Evolutionary conservation across 257 asterid genomes (phyloP).

Genomic region (Fraxinus pennsylvanica): DNA sequence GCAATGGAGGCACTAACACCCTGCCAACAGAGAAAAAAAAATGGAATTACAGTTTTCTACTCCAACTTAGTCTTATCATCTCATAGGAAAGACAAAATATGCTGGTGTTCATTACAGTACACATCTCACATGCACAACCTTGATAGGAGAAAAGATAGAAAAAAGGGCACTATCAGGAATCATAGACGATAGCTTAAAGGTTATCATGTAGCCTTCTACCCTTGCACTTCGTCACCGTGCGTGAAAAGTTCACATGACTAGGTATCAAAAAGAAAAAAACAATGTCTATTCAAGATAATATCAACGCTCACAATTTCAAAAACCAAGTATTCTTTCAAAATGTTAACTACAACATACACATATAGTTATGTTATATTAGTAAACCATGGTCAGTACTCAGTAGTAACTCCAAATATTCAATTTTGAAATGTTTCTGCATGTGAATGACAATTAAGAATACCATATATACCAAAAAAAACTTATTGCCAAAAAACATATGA

Average conservation of each 20-base stretch:
- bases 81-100: constrained; percentile 19
- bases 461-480: neutral
- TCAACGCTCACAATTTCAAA: neutral
- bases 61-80: constrained; percentile 28
- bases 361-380: neutral
- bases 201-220: neutral
- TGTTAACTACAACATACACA: neutral
- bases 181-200: neutral
- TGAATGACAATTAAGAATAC: constrained; percentile 9
- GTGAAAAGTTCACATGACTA: neutral
- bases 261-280: neutral
- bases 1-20: constrained; percentile 70
- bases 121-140: constrained; percentile 12
- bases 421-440: constrained; percentile 2
- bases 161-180: neutral
- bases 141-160: neutral
- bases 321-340: no score
- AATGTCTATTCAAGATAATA: neutral
- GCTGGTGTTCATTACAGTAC: constrained; percentile 1
- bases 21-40: constrained; percentile 44
- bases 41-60: constrained; percentile 35
- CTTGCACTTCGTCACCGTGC: neutral
- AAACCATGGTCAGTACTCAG: neutral
- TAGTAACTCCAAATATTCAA: neutral
- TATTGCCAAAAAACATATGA: neutral